Conservation (phyloP, 129 eudicot species). For the Flaveria brownii region DNA sequence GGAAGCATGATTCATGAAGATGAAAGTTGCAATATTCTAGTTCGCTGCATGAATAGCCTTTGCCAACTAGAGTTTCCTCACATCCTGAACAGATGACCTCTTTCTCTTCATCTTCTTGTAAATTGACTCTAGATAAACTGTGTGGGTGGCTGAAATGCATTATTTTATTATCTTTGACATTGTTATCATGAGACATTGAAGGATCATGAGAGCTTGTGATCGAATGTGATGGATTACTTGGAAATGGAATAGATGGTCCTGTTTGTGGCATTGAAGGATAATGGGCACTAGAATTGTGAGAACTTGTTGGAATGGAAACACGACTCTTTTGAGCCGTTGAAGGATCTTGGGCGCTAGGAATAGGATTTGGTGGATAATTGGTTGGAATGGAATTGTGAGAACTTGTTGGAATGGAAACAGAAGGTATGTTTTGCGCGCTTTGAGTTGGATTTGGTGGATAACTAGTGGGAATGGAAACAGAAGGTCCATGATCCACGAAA, state of each 20-base stretch:
- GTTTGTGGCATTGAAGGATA: slow-evolving; percentile 9
- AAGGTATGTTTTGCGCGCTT: slow-evolving; percentile 6
- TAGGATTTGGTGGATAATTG: background rate
- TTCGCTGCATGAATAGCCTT: slow-evolving; percentile 36
- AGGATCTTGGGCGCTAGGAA: slow-evolving; percentile 2
- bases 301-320: slow-evolving; percentile 15
- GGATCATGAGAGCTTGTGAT: background rate
- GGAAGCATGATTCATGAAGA: slow-evolving; percentile 47
- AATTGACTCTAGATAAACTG: slow-evolving; percentile 12
- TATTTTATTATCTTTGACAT: slow-evolving; percentile 9
- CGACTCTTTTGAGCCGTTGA: background rate
- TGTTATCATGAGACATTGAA: background rate
- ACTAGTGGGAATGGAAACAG: slow-evolving; percentile 6
- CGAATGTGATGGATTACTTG: background rate
- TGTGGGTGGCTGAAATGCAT: slow-evolving; percentile 73
- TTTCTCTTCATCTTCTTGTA: slow-evolving; percentile 31
- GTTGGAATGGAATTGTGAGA: slow-evolving; percentile 17
- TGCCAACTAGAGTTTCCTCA: slow-evolving; percentile 37
- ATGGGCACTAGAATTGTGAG: slow-evolving; percentile 10
- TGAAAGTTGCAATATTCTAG: slow-evolving; percentile 34
- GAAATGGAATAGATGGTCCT: slow-evolving; percentile 19
- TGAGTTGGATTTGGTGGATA: background rate
- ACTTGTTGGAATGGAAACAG: slow-evolving; percentile 16
- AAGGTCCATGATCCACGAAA: slow-evolving; percentile 7
- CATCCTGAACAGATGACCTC: slow-evolving; percentile 45